phyloP scores from a whole-genome alignment of 202 grass and related monocot genomes.

The Eragrostis tef region DNA sequence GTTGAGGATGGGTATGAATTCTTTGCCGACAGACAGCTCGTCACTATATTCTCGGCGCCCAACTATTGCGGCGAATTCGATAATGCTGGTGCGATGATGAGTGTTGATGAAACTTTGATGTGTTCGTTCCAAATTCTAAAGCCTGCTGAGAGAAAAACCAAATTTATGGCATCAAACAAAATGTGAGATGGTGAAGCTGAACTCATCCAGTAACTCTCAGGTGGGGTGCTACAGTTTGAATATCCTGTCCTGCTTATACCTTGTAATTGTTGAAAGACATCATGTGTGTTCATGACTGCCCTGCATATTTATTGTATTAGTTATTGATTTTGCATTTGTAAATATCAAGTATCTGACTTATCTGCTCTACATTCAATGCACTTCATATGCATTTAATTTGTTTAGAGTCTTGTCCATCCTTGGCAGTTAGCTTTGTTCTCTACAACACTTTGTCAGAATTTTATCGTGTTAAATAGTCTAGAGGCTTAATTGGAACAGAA shows the following conservation, averaged over 20 bases:
- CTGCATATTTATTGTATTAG: not conserved
- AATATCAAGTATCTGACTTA: not conserved
- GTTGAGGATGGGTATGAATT: slow-evolving; percentile 98
- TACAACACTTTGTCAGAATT: too few species aligned
- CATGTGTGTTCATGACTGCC: not conserved
- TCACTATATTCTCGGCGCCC: slow-evolving; percentile 91
- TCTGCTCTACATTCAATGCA: not conserved
- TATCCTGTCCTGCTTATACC: slow-evolving; percentile 7
- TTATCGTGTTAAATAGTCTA: too few species aligned
- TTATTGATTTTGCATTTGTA: too few species aligned
- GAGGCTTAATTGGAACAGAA: too few species aligned
- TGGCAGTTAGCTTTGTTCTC: too few species aligned
- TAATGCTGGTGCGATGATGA: slow-evolving; percentile 96
- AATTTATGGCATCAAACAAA: slow-evolving; percentile 77
- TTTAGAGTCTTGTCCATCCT: not conserved
- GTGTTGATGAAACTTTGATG: slow-evolving; percentile 93
- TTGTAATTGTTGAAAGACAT: slow-evolving; percentile 6
- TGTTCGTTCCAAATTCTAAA: slow-evolving; percentile 98
- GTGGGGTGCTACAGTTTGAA: slow-evolving; percentile 45
- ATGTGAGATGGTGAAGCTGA: slow-evolving; percentile 61
- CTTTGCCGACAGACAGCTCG: slow-evolving; percentile 89
- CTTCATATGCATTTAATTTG: not conserved
- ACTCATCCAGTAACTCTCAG: slow-evolving; percentile 42
- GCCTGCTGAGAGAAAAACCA: slow-evolving; percentile 82
- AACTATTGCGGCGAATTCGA: slow-evolving; percentile 98